Evolutionary conservation across 2,329 filamentous ascomycete species (phyloP).

Genomic region (Juglanconis sp.): DNA sequence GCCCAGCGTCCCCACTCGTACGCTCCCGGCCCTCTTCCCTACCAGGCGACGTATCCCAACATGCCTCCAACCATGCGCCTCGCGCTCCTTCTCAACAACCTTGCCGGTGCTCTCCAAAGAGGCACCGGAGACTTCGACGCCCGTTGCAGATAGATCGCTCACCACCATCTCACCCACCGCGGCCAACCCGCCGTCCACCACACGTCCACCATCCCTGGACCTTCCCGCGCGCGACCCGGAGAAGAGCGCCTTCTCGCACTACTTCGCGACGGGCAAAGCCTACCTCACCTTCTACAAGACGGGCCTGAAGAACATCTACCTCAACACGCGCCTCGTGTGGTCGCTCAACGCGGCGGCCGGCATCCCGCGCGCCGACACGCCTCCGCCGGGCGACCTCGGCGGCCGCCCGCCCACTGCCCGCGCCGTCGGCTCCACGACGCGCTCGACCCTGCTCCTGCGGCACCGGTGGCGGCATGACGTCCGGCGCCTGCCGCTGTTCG

Average conservation of each 20-base stretch:
- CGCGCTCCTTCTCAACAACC: background rate
- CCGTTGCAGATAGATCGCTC: background rate
- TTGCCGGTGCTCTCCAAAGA: background rate
- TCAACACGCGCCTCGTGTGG: conserved; percentile 57
- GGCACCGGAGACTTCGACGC: background rate
- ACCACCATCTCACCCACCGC: conserved; percentile 9
- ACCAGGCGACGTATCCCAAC: background rate
- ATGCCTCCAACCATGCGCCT: background rate
- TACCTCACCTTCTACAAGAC: conserved; percentile 86
- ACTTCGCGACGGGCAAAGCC: conserved; percentile 64
- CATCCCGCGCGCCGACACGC: conserved; percentile 28
- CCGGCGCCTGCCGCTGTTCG: conserved; percentile 75
- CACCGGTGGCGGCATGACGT: conserved; percentile 68
- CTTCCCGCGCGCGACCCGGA: conserved; percentile 54
- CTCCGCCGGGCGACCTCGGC: conserved; percentile 29
- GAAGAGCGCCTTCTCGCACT: conserved; percentile 48
- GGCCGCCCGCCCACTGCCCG: conserved; percentile 36
- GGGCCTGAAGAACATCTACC: conserved; percentile 71
- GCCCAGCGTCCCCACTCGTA: too few species aligned
- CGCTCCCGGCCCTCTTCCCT: background rate
- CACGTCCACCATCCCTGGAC: conserved; percentile 66
- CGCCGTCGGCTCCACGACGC: conserved; percentile 41
- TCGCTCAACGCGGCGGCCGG: conserved; percentile 32
- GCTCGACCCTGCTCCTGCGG: conserved; percentile 69
- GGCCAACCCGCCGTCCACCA: conserved; percentile 67